Percentiles rank a stretch among this genome's conserved stretches.
Conservation (phyloP, 2,329 filamentous ascomycete species). For the Penicillium sp. region DNA sequence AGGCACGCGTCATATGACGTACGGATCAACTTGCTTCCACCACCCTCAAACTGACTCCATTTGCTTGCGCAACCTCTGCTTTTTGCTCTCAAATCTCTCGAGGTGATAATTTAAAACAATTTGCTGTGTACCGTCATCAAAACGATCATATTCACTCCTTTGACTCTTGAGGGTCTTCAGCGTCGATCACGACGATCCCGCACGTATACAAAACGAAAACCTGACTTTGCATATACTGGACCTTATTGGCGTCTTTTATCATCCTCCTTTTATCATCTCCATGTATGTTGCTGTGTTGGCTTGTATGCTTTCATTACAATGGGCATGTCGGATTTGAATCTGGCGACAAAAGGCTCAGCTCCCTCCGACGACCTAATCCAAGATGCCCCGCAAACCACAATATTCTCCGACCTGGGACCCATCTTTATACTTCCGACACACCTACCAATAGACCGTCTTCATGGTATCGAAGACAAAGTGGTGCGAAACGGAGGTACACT, state of each 20-base stretch:
- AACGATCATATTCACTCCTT: background rate
- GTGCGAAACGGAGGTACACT: slow-evolving; percentile 50
- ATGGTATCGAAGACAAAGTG: slow-evolving; percentile 59
- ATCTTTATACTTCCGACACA: slow-evolving; percentile 71
- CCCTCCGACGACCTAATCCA: background rate
- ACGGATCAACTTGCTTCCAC: background rate
- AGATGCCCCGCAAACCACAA: slow-evolving; percentile 5
- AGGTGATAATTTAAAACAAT: background rate
- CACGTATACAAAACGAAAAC: no score
- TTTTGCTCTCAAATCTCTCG: background rate
- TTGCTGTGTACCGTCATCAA: background rate
- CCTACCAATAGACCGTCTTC: slow-evolving; percentile 57
- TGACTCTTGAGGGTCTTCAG: background rate
- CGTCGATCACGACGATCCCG: no score
- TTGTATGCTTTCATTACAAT: no score
- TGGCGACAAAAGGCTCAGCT: background rate
- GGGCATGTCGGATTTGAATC: background rate
- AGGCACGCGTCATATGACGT: slow-evolving; percentile 8
- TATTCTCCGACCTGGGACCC: slow-evolving; percentile 47
- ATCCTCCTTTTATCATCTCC: no score
- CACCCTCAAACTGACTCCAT: background rate
- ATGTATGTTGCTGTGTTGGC: no score
- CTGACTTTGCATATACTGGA: no score
- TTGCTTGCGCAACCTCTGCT: background rate
- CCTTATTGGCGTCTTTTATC: no score